Percentiles rank a stretch among this genome's conserved stretches.
Conservation (phyloP, 768 basidiomycete genomes). For the Calocera viscosa region DNA sequence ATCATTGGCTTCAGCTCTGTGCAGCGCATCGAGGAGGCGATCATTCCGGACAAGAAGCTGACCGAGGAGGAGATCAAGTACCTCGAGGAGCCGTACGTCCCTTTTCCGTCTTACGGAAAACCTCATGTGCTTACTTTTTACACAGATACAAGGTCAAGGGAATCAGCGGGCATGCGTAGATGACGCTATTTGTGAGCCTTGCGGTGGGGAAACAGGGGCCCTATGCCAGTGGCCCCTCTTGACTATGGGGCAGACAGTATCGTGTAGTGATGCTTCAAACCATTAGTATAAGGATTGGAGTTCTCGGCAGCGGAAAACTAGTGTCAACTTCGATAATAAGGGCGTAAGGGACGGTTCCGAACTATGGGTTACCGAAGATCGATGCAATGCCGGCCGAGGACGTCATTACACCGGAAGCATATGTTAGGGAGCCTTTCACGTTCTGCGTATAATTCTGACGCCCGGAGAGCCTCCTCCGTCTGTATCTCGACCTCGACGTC, state of each 20-base stretch:
- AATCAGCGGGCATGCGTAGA: slow-evolving; percentile 6
- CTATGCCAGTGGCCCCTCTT: too few relatives aligned
- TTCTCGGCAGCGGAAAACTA: not conserved
- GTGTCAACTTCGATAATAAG: not conserved
- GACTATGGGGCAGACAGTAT: too few relatives aligned
- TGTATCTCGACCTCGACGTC: not conserved
- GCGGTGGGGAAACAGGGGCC: not conserved
- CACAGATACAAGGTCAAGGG: slow-evolving; percentile 14
- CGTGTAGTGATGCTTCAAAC: not conserved
- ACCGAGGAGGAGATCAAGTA: slow-evolving; percentile 24
- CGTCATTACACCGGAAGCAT: slow-evolving; percentile 4
- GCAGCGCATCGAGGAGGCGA: slow-evolving; percentile 24
- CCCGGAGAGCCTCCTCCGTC: not conserved
- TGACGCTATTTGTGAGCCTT: not conserved
- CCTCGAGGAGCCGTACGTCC: slow-evolving; percentile 25
- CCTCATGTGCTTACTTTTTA: not conserved
- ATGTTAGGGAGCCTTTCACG: not conserved
- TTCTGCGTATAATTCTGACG: not conserved
- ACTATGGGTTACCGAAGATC: not conserved
- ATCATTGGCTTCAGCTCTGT: slow-evolving; percentile 34
- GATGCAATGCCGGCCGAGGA: not conserved
- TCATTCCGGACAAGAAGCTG: slow-evolving; percentile 22
- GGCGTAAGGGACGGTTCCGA: not conserved
- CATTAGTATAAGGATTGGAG: not conserved
- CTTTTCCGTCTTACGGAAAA: not conserved